These are phyloP conservation scores for Penicillium salamii DNA, from an alignment of 495 filamentous ascomycete genomes.

Conservation along the genomic window DNA sequence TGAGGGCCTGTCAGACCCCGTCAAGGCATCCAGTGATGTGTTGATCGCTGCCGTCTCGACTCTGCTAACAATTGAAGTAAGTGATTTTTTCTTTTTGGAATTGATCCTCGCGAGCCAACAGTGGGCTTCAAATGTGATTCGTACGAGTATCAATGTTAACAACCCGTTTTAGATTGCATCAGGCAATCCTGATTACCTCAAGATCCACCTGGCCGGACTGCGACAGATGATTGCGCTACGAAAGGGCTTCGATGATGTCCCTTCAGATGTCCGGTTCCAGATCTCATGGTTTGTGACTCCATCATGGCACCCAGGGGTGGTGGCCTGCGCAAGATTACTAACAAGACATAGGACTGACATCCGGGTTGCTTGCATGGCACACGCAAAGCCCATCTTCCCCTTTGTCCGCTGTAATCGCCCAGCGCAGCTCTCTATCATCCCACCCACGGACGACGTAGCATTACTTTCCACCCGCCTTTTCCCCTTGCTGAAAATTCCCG, in stretches of 20 bases:
- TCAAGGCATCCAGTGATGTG: constrained; percentile 44
- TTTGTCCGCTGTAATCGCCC: constrained; percentile 42
- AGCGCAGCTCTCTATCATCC: constrained; percentile 30
- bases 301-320: too few relatives aligned
- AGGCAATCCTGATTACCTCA: constrained; percentile 44
- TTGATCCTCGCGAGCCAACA: too few relatives aligned
- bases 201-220: constrained; percentile 46
- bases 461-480: constrained; percentile 36
- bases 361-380: constrained; percentile 44
- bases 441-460: constrained; percentile 35
- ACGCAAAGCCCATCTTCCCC: constrained; percentile 46
- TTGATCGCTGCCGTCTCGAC: constrained; percentile 46
- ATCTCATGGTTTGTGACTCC: constrained; percentile 41
- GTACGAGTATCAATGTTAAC: too few relatives aligned
- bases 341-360: constrained; percentile 41
- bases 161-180: constrained; percentile 37
- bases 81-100: too few relatives aligned
- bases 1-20: constrained; percentile 40
- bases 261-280: constrained; percentile 41
- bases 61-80: constrained; percentile 46
- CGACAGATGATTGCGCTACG: constrained; percentile 47
- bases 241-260: constrained; percentile 42
- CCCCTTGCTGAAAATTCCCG: constrained; percentile 37
- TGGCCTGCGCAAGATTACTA: constrained; percentile 1
- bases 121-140: too few relatives aligned